Percentiles rank a stretch among this genome's conserved stretches.
phyloP scores from a whole-genome alignment of 2,329 filamentous ascomycete species.

The Neofusicoccum sp. region DNA sequence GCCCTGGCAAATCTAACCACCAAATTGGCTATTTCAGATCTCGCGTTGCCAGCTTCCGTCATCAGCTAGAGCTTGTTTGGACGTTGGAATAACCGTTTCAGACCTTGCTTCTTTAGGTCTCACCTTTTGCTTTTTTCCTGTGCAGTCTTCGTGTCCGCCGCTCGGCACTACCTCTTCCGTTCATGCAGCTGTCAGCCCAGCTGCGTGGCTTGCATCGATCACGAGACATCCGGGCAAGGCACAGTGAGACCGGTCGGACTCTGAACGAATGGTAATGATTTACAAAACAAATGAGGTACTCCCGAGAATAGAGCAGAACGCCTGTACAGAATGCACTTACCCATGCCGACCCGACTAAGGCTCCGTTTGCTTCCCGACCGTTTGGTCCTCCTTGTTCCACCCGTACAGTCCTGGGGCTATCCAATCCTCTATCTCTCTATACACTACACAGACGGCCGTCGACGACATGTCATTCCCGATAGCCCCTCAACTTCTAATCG shows the following conservation, averaged over 20 bases:
- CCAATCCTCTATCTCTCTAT: conserved; percentile 1
- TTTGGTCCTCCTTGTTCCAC: neutral
- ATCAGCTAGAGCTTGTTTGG: too few species aligned
- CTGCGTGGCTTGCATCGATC: neutral
- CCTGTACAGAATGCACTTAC: neutral
- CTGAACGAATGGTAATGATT: neutral
- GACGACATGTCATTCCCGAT: neutral
- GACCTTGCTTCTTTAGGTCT: neutral
- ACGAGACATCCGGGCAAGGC: neutral
- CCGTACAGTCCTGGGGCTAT: neutral
- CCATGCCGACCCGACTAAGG: neutral
- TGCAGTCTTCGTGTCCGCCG: neutral
- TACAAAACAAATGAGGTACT: neutral
- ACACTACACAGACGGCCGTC: neutral
- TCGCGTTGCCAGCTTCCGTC: too few species aligned
- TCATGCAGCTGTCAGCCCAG: too few species aligned
- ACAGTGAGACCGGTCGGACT: neutral
- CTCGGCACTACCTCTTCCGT: neutral
- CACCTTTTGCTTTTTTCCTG: neutral
- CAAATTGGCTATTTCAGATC: neutral
- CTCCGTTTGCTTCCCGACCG: neutral
- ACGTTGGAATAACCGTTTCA: conserved; percentile 13
- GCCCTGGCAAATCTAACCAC: too few species aligned
- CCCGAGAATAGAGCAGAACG: neutral
- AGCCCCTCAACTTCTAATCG: neutral